Evolutionary conservation across 768 basidiomycete genomes (phyloP), one percentile per base, ranked within the genome.

Genomic region (Boletus rubescentipes): DNA sequence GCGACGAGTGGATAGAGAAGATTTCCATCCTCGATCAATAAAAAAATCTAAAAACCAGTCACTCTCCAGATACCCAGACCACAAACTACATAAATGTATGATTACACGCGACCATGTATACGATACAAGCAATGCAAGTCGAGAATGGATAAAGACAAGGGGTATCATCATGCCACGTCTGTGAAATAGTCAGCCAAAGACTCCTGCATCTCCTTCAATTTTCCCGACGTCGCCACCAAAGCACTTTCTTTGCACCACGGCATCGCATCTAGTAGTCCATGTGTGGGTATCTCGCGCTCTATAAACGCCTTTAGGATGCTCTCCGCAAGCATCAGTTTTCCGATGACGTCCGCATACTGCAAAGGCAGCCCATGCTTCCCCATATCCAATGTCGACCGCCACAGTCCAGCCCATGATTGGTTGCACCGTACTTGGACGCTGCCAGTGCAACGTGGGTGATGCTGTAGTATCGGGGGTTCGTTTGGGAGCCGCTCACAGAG

Each of bases 151-250:
- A 11, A 41, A n/a, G 9, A 16, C 37, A n/a, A 52, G 44, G 10
- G 16, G 14, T n/a, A 35, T 9, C 5, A 44, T 65, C 59, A 73
- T 37, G 58, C 51, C 37, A 76, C 76, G 49, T 79, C 79, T 11
- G 73, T 72, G 58, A 80, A 80, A 62, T 73, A 74, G 50, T 79
- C 76, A 31, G 75, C 77, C 55, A 80, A 63, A 23, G 69, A 73
- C 30, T 78, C 77, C 60, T 75, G 78, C 49, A 76, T 70, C 49
- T 79, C 79, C 63, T 74, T 74, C 60, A 79, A 60, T 56, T 74
- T 77, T 53, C 72, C 73, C 35, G 72, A 65, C 29, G 75, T 73
- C 57, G 77, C 78, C 46, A 65, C 59, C 56, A 79, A 50, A 5
- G 75, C 75, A 29, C 66, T 73, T 32, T 77, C 75, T 55, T 75